Evolutionary conservation across 2,329 filamentous ascomycete genomes (phyloP), one percentile per base, ranked within the genome.

Genomic region (Thelonectria blattea): DNA sequence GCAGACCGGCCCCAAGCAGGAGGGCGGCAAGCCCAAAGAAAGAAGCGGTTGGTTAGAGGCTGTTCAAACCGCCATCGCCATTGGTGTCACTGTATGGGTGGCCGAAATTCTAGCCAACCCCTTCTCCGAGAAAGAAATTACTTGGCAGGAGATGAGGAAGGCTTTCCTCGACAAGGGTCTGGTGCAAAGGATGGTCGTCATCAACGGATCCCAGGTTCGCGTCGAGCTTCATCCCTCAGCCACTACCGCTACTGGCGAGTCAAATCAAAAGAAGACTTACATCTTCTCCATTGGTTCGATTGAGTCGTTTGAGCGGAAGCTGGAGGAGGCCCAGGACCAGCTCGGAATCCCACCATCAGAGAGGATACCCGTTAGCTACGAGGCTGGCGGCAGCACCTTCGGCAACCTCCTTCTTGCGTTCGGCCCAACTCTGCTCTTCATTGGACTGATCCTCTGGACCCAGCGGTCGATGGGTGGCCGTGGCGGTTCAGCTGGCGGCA

Each of bases 101-200:
- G 69, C 84, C 8, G 79, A 77, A 32, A 69, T 71, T 9, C 67
- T 78, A 52, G 73, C 73, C 67, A 77, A 78, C 64, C 66, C 80
- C 24, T 78, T 81, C 64, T 76, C 77, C 4, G 79, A 82, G 65
- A 78, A 78, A 71, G 94, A 99, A 74, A 97, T 99, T 60, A 98
- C 95, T 56, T 99, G 93, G 92, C 93, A 99, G 78, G 95, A 99
- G 79, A 92, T 99, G 79, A 85, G 91, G 64, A 93, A 88, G 68
- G 95, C 92, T 32, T 98, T 97, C 82, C 83, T 99, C 62, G 93
- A 97, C 78, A 97, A 96, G 82, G 95, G 95, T 8, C 84, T 99
- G 22, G 93, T 99, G 18, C 91, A 97, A 79, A 97, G 93, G 80
- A 84, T 99, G 17, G 89, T 96, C 34, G 85, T 97, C 52, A 88